A percentile compares a stretch with the other conserved stretches of the same genome.
Conservation (phyloP, 257 asterid species). For the Solanum acaule region DNA sequence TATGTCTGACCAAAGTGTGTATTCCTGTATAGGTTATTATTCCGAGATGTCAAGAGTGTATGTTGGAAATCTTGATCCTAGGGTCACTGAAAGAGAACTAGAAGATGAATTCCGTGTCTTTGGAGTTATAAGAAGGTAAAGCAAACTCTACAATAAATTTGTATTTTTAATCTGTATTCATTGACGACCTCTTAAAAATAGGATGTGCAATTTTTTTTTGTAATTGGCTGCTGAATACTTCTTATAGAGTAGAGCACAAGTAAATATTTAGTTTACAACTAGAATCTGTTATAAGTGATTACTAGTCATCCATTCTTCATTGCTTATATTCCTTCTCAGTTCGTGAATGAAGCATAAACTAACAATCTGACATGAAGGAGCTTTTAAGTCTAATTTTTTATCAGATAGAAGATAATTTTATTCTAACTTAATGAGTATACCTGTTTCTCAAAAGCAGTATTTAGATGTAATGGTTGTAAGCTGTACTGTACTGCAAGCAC, state of each 20-base stretch:
- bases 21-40: not conserved
- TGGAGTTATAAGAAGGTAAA: slow-evolving; percentile 79
- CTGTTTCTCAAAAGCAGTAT: not conserved
- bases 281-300: not conserved
- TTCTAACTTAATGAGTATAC: not conserved
- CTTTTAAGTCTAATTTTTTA: not conserved
- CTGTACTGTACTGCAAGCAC: not conserved
- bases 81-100: slow-evolving; percentile 82
- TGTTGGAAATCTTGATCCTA: slow-evolving; percentile 79
- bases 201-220: not conserved
- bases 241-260: not conserved
- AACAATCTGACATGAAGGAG: not conserved
- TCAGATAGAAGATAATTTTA: not conserved
- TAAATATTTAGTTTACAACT: not conserved
- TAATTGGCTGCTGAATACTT: not conserved
- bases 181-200: not conserved
- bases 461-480: not conserved
- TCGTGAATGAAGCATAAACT: not conserved
- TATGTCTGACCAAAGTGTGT: not conserved
- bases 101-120: slow-evolving; percentile 83
- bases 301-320: not conserved
- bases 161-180: not conserved
- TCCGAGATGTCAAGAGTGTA: slow-evolving; percentile 76
- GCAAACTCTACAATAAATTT: not conserved
- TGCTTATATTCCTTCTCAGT: not conserved